Conservation (phyloP, 352 stramenopile genomes). For the Globisporangium rhizosaccharum region DNA sequence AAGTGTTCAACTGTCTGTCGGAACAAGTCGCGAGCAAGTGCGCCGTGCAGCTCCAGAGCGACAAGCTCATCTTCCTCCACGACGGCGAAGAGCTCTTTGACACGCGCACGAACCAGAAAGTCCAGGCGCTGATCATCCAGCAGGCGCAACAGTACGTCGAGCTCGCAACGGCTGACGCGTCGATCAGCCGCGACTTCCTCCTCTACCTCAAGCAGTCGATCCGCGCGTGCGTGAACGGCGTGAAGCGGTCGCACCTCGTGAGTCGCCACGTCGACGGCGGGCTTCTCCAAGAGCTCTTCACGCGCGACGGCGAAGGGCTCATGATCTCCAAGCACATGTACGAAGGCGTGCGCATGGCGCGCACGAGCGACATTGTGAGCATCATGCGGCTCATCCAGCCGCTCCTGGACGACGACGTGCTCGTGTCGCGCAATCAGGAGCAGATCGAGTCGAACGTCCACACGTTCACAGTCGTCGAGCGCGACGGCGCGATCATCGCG, state of each 20-base stretch:
- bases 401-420: conserved; percentile 81
- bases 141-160: conserved; percentile 82
- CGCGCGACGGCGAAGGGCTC: conserved; percentile 93
- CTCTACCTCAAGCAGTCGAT: conserved; percentile 85
- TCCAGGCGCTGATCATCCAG: conserved; percentile 76
- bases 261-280: conserved; percentile 84
- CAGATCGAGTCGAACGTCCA: conserved; percentile 88
- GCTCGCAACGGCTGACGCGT: conserved; percentile 41
- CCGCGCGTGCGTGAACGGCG: conserved; percentile 74
- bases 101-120: conserved; percentile 68
- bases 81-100: conserved; percentile 85
- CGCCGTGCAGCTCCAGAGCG: conserved; percentile 69
- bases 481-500: conserved; percentile 86
- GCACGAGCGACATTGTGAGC: conserved; percentile 88
- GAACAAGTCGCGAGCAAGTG: conserved; percentile 87
- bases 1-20: conserved; percentile 90
- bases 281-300: conserved; percentile 97
- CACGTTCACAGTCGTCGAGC: conserved; percentile 85
- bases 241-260: conserved; percentile 83
- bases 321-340: conserved; percentile 98
- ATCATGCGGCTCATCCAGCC: conserved; percentile 88
- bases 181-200: conserved; percentile 65
- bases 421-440: conserved; percentile 85
- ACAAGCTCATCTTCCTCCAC: conserved; percentile 90
- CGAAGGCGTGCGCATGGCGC: conserved; percentile 92